These are phyloP conservation scores for Fusarium mundagurra DNA, from an alignment of 2,329 filamentous ascomycete genomes.

Conservation along the genomic window DNA sequence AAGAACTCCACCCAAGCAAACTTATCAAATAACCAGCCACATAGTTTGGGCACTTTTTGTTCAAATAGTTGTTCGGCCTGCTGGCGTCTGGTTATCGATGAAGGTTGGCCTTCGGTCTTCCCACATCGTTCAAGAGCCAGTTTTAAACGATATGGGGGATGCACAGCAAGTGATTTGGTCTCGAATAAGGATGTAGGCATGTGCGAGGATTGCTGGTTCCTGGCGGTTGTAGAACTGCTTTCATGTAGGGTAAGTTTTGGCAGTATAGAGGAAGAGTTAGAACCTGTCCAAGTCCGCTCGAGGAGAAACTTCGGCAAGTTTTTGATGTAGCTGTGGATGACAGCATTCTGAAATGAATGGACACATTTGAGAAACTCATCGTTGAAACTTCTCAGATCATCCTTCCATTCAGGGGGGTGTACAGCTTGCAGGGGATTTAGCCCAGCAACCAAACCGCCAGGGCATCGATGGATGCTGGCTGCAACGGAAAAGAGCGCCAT, in stretches of 20 bases:
- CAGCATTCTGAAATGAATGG: not conserved
- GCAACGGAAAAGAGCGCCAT: not conserved
- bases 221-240: not conserved
- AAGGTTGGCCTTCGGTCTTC: no score
- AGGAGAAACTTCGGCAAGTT: not conserved
- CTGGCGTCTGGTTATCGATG: no score
- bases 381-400: not conserved
- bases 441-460: not conserved
- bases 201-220: not conserved
- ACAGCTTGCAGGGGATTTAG: not conserved
- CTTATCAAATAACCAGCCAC: no score
- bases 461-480: not conserved
- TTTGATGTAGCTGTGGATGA: not conserved
- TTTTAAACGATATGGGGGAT: no score
- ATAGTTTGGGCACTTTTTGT: no score
- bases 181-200: no score
- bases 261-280: not conserved
- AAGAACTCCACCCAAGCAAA: no score
- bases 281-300: not conserved
- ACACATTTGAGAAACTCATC: not conserved
- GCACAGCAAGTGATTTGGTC: no score
- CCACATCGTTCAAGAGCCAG: no score
- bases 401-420: not conserved
- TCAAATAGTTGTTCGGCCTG: no score
- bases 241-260: not conserved